phyloP scores from a whole-genome alignment of 2,329 filamentous ascomycete species.

The Fusarium solani-melongenae region DNA sequence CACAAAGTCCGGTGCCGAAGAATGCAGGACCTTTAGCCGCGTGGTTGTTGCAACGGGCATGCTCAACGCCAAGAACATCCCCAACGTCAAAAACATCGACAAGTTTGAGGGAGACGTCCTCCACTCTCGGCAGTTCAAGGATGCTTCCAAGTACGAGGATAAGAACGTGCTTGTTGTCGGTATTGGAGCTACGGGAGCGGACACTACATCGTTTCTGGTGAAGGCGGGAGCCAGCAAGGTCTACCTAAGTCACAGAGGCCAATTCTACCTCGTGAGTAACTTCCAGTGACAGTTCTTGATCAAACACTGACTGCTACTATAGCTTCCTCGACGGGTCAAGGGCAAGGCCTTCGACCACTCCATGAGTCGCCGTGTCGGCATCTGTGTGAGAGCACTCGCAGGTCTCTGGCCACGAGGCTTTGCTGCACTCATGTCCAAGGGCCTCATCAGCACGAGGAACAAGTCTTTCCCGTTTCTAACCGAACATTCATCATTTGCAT shows the following conservation, averaged over 20 bases:
- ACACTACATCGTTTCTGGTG: slow-evolving; percentile 45
- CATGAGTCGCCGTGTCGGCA: slow-evolving; percentile 45
- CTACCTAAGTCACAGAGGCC: slow-evolving; percentile 56
- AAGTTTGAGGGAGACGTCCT: slow-evolving; percentile 53
- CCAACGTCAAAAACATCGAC: slow-evolving; percentile 51
- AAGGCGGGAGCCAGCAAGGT: slow-evolving; percentile 50
- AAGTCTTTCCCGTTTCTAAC: slow-evolving; percentile 36
- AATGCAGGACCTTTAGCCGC: slow-evolving; percentile 48
- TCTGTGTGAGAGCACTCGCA: slow-evolving; percentile 25
- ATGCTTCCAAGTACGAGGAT: slow-evolving; percentile 47
- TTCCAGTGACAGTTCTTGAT: too few relatives aligned
- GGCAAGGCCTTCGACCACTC: slow-evolving; percentile 50
- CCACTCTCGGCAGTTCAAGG: slow-evolving; percentile 53
- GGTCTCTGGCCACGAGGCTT: slow-evolving; percentile 20
- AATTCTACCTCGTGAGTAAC: slow-evolving; percentile 40
- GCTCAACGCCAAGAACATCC: slow-evolving; percentile 49
- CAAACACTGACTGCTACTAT: slow-evolving; percentile 1
- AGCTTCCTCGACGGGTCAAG: slow-evolving; percentile 44
- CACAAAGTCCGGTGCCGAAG: slow-evolving; percentile 28
- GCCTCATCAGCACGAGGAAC: slow-evolving; percentile 22
- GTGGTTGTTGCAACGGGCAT: slow-evolving; percentile 50
- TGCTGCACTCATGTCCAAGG: slow-evolving; percentile 30
- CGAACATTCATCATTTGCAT: slow-evolving; percentile 20
- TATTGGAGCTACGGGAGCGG: slow-evolving; percentile 52
- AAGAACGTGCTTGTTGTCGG: slow-evolving; percentile 60